Conservation (phyloP, 2,329 filamentous ascomycete species). For the Magnaporthiopsis poae region DNA sequence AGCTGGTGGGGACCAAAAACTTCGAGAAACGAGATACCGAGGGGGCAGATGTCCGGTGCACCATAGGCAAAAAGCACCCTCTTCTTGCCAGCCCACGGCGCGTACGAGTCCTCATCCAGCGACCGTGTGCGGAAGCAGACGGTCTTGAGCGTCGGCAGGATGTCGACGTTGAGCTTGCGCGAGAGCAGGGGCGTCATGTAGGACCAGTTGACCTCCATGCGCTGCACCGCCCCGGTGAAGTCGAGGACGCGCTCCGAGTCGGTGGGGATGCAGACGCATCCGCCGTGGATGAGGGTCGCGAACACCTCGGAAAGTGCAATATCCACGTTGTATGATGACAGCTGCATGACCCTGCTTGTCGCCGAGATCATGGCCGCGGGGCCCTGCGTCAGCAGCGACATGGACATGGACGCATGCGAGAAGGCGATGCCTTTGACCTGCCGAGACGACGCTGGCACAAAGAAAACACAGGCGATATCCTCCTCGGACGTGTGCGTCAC, state of each 20-base stretch:
- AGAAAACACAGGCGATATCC: conserved; percentile 51
- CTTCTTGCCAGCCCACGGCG: conserved; percentile 34
- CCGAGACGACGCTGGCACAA: conserved; percentile 47
- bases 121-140: conserved; percentile 38
- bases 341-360: conserved; percentile 47
- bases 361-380: conserved; percentile 38
- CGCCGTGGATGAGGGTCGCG: conserved; percentile 44
- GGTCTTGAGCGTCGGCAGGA: conserved; percentile 28
- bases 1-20: conserved; percentile 27
- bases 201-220: conserved; percentile 41
- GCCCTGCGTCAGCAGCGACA: conserved; percentile 41
- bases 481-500: conserved; percentile 24
- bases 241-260: conserved; percentile 39
- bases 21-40: conserved; percentile 40
- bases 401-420: conserved; percentile 48
- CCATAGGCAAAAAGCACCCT: conserved; percentile 43
- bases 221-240: conserved; percentile 37
- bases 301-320: conserved; percentile 44
- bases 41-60: conserved; percentile 39
- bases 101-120: conserved; percentile 40
- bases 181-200: conserved; percentile 53
- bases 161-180: conserved; percentile 28
- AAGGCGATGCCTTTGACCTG: conserved; percentile 53
- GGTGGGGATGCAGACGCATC: conserved; percentile 49
- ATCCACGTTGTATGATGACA: conserved; percentile 48